Base-by-base conservation (phyloP, 192 early-diverging fungal genomes). In the Backusella macrospora region DNA sequence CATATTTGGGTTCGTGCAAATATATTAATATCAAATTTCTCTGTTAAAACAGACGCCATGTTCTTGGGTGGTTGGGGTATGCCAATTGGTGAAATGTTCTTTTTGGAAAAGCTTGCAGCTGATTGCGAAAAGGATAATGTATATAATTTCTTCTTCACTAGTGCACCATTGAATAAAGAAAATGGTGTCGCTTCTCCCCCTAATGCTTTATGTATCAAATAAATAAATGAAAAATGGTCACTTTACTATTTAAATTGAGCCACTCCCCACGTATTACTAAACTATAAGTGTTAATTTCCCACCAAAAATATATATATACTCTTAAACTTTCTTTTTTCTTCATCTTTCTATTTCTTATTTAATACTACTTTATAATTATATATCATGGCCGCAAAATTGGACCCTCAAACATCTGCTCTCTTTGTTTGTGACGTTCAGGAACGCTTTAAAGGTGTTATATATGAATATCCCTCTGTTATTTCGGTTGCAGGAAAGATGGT, bases 401-500 rank as follows among this genome's bases (percentile, higher is more conserved):
- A 84, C 67, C 81, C 81, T 43, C 74, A 80, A 59, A 79, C 85
- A 42, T 95, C 94, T 3, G 94, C 92, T 29, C 94, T 99, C 74
- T 92, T 99, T 70, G 78, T 98, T 34, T 99, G 98, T 81, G 96
- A 99, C 77, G 88, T 99, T 62, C 98, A 99, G 83, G 92, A 95
- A 64, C 83, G 84, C 62, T 94, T 93, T 78, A 86, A 89, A 40
- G 66, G 83, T 1, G 84, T 86, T 59, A 97, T 98, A 75, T 91
- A 92, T 83, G 88, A 92, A 52, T 97, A 93, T 75, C 87, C 88
- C 7, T 89, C 89, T 29, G 81, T 99, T 40, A 88, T 97, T 44
- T 87, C 88, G 40, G 95, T 93, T 15, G 91, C 96, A 4, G 75
- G 87, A 40, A 99, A 99, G 80, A 94, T 98, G 95, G 90, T 93